Base-by-base conservation (phyloP, 805 yeast species). In the Trichomonascus vanleenenianus region DNA sequence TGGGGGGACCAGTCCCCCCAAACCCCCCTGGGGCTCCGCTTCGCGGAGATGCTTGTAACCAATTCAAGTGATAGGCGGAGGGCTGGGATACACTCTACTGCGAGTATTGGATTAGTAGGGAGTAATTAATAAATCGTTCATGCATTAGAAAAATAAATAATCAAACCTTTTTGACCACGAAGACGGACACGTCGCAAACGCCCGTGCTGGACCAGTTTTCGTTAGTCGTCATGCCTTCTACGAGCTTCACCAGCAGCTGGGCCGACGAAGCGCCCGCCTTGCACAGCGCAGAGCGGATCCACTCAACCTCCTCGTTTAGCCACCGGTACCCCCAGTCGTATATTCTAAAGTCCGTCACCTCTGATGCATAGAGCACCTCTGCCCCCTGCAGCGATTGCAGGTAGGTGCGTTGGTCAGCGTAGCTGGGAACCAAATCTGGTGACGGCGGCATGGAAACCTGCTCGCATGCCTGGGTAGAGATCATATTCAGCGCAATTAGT, bases 381-480 rank as follows among this genome's bases (percentile, higher is more conserved):
- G 49, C 48, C 14, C 45, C 47, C 8, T 43, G 46, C 7, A 49
- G 22, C 12, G 31, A 19, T 2, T 22, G 15, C 10, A 55, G 15
- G 11, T 45, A 38, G 11, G 14, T 34, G 11, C 16, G 14, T 40
- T 56, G 59, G 11, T 25, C 34, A 6, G 25, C 49, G 30, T 43
- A 56, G n/a, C 44, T 14, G 3, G 53, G 51, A 22, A 38, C 40
- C 15, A 39, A 32, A 5, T 33, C 41, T 1, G 50, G 27, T 5
- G 45, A 44, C 0, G 61, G 61, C 2, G 53, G 47, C 14, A 40
- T 39, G 10, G 57, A 49, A 16, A 57, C 46, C 32, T 40, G 43
- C 39, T 57, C 54, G 40, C 61, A 57, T 12, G 47, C 51, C 16
- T 42, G 48, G 1, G 60, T 52, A 12, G 52, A 50, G 34, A 57